Base-by-base conservation (phyloP, 441 rosid species). In the Croton laevigatus region DNA sequence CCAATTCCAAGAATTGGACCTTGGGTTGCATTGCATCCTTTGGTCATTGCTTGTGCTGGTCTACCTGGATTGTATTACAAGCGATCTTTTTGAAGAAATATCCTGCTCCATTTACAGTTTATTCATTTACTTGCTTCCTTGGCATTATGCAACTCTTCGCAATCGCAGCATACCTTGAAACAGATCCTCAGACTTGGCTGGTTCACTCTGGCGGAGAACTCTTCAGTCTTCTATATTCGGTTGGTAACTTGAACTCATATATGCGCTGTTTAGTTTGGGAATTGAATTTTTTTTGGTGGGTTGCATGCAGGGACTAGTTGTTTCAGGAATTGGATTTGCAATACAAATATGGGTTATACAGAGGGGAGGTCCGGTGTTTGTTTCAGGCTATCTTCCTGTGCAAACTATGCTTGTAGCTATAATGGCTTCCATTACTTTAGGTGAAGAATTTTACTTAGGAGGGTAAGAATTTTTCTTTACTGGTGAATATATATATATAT, bases 31-130 rank as follows among this genome's bases (percentile, higher is more conserved):
- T 93, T n/a, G 86, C 80, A 80, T 79, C 82, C 54, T 78, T 93
- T 67, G 94, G 92, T 8, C 98, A 93, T 65, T 89, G 94, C 79
- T 81, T 93, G 19, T 89, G 91, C 23, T 93, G 98, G 98, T 88
- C 98, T 23, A 76, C 85, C 72, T 93, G 98, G 97, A 89, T 93
- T 60, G 97, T 93, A 73, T 78, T 93, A 42, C 98, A 93, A 52
- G 81, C 93, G 59, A 87, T 91, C 0, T 71, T 91, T 62, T 80
- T 93, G 61, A 93, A 91, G 76, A 91, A 85, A 66, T 93, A 88
- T 79, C 97, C 98, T 6, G 94, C 97, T 78, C 89, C 89, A n/a
- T 88, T 91, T 70, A 83, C 96, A 0, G 87, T 93, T 57, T 74
- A 88, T 70, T 88, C 97, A 0, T 91, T 71, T 71, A 76, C 93